Evolutionary conservation across 202 grass and related monocot species (phyloP).

Genomic region (Schoenoplectus triqueter): DNA sequence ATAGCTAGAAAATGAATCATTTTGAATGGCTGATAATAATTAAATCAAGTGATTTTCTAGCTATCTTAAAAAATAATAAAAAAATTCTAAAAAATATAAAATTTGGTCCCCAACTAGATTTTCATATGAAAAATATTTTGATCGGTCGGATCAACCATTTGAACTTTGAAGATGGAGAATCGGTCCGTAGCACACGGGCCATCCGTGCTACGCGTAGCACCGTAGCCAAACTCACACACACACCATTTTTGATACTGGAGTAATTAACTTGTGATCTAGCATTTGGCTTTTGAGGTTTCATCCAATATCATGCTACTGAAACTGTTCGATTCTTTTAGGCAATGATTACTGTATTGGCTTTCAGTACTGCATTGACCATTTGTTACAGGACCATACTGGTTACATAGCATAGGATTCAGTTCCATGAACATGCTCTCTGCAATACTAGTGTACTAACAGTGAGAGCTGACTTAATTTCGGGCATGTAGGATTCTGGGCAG

Average conservation of each 20-base stretch:
- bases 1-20: too few relatives aligned
- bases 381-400: neutral
- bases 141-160: too few relatives aligned
- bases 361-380: neutral
- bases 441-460: neutral
- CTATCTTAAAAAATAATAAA: too few relatives aligned
- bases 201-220: too few relatives aligned
- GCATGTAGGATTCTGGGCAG: neutral
- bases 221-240: neutral
- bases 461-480: neutral
- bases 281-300: neutral
- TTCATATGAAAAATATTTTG: too few relatives aligned
- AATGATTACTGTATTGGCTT: neutral
- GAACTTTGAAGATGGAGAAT: too few relatives aligned
- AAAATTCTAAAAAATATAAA: too few relatives aligned
- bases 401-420: neutral
- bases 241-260: neutral
- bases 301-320: neutral
- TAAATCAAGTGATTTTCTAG: too few relatives aligned
- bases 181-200: too few relatives aligned
- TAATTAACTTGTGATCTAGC: conserved; percentile 10
- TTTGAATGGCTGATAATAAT: too few relatives aligned
- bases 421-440: conserved; percentile 17
- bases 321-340: neutral
- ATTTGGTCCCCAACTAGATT: too few relatives aligned